phyloP scores from a whole-genome alignment of 164 flowering plant genomes.

The Piper longum region DNA sequence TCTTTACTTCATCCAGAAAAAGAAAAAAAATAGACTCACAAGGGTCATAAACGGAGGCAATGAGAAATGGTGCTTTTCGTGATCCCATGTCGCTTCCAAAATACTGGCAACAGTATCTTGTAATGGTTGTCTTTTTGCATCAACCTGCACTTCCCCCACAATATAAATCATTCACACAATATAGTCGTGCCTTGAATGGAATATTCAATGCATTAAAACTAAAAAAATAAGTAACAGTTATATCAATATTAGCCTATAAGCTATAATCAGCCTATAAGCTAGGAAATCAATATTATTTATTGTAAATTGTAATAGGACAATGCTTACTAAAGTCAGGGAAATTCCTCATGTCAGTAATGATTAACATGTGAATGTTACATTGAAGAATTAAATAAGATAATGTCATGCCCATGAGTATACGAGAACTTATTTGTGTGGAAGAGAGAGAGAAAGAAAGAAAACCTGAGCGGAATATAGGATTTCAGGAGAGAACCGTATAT shows the following conservation, averaged over 20 bases:
- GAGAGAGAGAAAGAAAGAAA: slow-evolving; percentile 19
- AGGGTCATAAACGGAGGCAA: slow-evolving; percentile 93
- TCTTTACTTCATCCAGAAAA: too few species aligned
- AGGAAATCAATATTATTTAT: too few species aligned
- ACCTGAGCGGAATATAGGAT: slow-evolving; percentile 96
- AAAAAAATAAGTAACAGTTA: background rate
- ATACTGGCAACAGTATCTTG: slow-evolving; percentile 44
- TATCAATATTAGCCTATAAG: too few species aligned
- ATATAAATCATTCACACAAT: background rate
- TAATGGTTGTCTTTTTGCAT: slow-evolving; percentile 28
- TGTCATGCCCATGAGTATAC: too few species aligned
- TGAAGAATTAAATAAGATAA: too few species aligned
- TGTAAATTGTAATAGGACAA: too few species aligned
- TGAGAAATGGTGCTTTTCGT: slow-evolving; percentile 66
- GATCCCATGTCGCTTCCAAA: slow-evolving; percentile 80
- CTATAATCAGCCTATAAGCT: too few species aligned
- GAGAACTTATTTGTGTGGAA: background rate
- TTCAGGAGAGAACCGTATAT: slow-evolving; percentile 87
- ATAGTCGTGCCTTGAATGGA: background rate
- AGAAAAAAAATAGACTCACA: slow-evolving; percentile 28
- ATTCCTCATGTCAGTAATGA: too few species aligned
- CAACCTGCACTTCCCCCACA: slow-evolving; percentile 31
- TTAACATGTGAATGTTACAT: too few species aligned
- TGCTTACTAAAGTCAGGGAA: too few species aligned
- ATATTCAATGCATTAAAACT: background rate